These are phyloP conservation scores for Conidiobolus incongruus DNA, from an alignment of 371 early-diverging fungal species.

Conservation along the genomic window DNA sequence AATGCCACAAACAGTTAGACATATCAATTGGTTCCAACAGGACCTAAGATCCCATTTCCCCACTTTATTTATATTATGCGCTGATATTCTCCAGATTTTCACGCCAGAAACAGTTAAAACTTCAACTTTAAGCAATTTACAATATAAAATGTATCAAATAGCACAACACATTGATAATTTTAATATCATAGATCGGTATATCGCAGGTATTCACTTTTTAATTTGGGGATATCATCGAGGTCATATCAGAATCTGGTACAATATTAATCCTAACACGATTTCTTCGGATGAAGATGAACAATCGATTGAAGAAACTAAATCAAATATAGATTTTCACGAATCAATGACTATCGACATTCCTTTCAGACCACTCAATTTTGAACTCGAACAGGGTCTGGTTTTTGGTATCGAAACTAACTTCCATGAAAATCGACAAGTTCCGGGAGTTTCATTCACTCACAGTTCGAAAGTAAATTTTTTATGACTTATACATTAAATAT, in stretches of 20 bases:
- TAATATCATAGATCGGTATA: constrained; percentile 33
- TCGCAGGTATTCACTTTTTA: constrained; percentile 10
- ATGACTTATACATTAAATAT: no score
- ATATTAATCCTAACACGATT: no score
- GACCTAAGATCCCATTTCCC: constrained; percentile 5
- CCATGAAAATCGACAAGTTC: constrained; percentile 16
- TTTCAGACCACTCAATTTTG: constrained; percentile 23
- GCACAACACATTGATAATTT: constrained; percentile 34
- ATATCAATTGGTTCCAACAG: constrained; percentile 19
- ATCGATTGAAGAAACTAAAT: not conserved
- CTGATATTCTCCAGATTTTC: constrained; percentile 20
- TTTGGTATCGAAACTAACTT: constrained; percentile 51
- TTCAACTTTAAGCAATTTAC: constrained; percentile 9
- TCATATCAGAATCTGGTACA: not conserved
- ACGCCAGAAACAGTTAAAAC: constrained; percentile 13
- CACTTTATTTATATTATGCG: constrained; percentile 20
- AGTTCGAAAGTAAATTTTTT: no score
- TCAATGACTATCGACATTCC: not conserved
- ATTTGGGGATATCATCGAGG: constrained; percentile 3
- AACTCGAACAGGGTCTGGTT: constrained; percentile 46
- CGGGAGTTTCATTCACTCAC: constrained; percentile 32
- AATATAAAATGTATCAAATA: constrained; percentile 29
- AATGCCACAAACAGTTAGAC: constrained; percentile 21
- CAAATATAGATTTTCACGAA: not conserved
- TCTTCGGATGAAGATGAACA: no score